These are phyloP conservation scores for Omphalea diandra DNA, from an alignment of 441 rosid genomes.

Conservation along the genomic window DNA sequence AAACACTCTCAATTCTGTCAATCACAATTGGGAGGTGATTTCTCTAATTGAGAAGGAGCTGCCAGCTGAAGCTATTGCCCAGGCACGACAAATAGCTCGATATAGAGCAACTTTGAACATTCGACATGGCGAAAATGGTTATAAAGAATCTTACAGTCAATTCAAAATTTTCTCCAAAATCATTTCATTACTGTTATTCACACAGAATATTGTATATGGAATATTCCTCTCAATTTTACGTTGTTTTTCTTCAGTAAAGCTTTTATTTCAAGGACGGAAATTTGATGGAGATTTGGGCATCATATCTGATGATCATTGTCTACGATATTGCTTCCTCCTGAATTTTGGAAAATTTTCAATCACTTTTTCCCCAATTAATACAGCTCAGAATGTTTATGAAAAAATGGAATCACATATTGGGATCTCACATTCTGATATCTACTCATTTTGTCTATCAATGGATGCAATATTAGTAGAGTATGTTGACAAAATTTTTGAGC, in stretches of 20 bases:
- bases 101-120: conserved; percentile 43
- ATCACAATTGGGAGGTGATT: conserved; percentile 59
- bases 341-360: conserved; percentile 53
- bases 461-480: conserved; percentile 51
- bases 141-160: conserved; percentile 26
- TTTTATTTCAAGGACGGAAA: conserved; percentile 34
- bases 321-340: conserved; percentile 40
- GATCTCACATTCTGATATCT: conserved; percentile 40
- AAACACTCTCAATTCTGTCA: conserved; percentile 46
- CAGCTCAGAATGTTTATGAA: conserved; percentile 33
- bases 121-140: conserved; percentile 36
- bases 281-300: conserved; percentile 31
- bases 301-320: conserved; percentile 35
- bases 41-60: conserved; percentile 65
- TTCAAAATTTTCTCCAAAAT: conserved; percentile 35
- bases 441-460: conserved; percentile 52
- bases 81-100: conserved; percentile 81
- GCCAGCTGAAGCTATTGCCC: conserved; percentile 75
- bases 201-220: conserved; percentile 41
- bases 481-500: conserved; percentile 44
- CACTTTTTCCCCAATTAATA: conserved; percentile 39
- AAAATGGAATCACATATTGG: conserved; percentile 37
- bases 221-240: conserved; percentile 31
- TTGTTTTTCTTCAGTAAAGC: conserved; percentile 32
- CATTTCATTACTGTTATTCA: conserved; percentile 33